Conservation (phyloP, 257 asterid species). For the Cordia subcordata region DNA sequence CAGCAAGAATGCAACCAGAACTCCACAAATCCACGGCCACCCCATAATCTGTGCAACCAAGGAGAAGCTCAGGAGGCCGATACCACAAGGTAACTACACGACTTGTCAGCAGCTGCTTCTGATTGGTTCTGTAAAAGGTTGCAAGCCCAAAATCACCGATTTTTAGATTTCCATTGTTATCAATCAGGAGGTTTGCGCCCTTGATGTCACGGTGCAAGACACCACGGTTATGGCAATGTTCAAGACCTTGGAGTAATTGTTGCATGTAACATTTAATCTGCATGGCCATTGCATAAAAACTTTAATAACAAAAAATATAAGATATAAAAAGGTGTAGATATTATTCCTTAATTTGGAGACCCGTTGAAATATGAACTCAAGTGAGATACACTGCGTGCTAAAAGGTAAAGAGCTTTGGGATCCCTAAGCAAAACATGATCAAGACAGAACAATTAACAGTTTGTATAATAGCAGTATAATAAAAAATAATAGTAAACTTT, state of each 20-base stretch:
- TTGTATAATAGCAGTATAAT: too few relatives aligned
- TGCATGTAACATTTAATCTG: constrained; percentile 94
- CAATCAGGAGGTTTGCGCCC: constrained; percentile 87
- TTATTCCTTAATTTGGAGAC: not conserved
- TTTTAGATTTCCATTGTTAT: constrained; percentile 69
- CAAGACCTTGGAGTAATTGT: constrained; percentile 80
- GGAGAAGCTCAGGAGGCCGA: constrained; percentile 96
- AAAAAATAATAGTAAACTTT: too few relatives aligned
- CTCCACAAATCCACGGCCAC: constrained; percentile 92
- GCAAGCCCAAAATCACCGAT: constrained; percentile 96
- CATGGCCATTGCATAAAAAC: constrained; percentile 18
- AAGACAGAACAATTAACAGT: too few relatives aligned
- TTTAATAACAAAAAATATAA: constrained; percentile 4
- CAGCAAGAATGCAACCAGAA: constrained; percentile 94
- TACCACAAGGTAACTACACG: constrained; percentile 97
- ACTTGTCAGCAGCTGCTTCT: constrained; percentile 74
- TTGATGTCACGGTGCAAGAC: constrained; percentile 91
- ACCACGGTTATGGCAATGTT: constrained; percentile 88
- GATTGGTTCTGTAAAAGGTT: constrained; percentile 60
- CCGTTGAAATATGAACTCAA: not conserved
- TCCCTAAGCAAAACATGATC: too few relatives aligned
- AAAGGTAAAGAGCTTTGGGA: too few relatives aligned
- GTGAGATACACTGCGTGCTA: not conserved
- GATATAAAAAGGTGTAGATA: not conserved
- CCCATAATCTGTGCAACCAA: constrained; percentile 89